Conservation (phyloP, 148 eudicot species). For the Linanthus parryae region DNA sequence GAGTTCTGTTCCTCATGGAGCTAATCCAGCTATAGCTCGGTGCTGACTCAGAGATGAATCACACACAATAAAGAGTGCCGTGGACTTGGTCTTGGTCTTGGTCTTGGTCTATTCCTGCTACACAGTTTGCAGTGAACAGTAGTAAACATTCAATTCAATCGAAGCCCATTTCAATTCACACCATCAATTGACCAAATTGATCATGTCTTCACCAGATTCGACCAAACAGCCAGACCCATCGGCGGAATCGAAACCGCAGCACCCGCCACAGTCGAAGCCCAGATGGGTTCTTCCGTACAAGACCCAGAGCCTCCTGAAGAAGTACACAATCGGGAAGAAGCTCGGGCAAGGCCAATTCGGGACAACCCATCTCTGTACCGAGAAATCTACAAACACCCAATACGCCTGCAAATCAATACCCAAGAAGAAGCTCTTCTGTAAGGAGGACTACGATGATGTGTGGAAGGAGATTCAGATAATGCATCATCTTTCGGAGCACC, state of each 20-base stretch:
- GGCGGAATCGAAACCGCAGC: not conserved
- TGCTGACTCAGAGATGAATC: too few species aligned
- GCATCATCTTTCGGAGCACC: constrained; percentile 41
- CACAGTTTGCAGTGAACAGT: too few species aligned
- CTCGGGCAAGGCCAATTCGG: constrained; percentile 58
- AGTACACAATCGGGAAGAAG: constrained; percentile 36
- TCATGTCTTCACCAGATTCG: too few species aligned
- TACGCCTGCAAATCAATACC: constrained; percentile 53
- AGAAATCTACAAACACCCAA: constrained; percentile 28
- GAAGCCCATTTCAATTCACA: too few species aligned
- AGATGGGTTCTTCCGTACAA: constrained; percentile 37
- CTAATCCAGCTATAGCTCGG: too few species aligned
- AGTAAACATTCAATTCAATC: too few species aligned
- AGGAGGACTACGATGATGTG: constrained; percentile 50
- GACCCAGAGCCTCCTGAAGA: constrained; percentile 29
- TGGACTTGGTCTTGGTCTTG: too few species aligned
- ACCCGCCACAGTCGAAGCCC: constrained; percentile 31
- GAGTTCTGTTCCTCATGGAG: too few species aligned
- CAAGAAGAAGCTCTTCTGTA: constrained; percentile 40
- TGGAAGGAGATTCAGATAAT: constrained; percentile 51
- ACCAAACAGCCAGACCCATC: too few species aligned
- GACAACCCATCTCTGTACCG: constrained; percentile 40
- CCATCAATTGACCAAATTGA: too few species aligned
- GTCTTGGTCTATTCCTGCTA: too few species aligned
- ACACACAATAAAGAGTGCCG: too few species aligned